These are phyloP conservation scores for Kregervanrija pseudodelftensis DNA, from an alignment of 805 yeast species.

Conservation along the genomic window DNA sequence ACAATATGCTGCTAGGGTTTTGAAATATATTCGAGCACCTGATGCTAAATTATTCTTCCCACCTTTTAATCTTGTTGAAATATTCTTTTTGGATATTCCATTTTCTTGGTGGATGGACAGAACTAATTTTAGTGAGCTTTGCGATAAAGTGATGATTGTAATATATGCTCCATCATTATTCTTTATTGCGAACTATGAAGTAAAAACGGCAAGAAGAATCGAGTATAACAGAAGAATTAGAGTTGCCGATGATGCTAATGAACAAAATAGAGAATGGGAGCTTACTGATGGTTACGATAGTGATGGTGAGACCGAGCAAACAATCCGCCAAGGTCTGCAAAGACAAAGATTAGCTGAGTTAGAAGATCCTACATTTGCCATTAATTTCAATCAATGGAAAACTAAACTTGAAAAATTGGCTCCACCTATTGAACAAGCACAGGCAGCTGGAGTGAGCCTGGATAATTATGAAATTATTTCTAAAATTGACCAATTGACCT, in stretches of 20 bases:
- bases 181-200: slow-evolving; percentile 57
- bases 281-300: slow-evolving; percentile 62
- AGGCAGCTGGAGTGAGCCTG: slow-evolving; percentile 52
- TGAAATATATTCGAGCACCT: slow-evolving; percentile 81
- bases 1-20: slow-evolving; percentile 73
- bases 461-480: slow-evolving; percentile 49
- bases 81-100: slow-evolving; percentile 41
- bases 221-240: slow-evolving; percentile 60
- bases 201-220: slow-evolving; percentile 60
- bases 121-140: slow-evolving; percentile 31
- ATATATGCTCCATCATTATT: slow-evolving; percentile 63
- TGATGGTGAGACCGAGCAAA: slow-evolving; percentile 19
- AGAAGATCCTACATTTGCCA: slow-evolving; percentile 62
- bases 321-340: slow-evolving; percentile 33
- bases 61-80: slow-evolving; percentile 72
- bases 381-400: slow-evolving; percentile 43
- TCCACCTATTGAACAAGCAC: slow-evolving; percentile 56
- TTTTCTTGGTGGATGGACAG: slow-evolving; percentile 30
- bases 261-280: slow-evolving; percentile 74
- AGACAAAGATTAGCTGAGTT: slow-evolving; percentile 57
- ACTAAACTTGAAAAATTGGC: slow-evolving; percentile 39
- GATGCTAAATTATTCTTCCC: slow-evolving; percentile 82
- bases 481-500: slow-evolving; percentile 41
- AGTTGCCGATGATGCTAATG: slow-evolving; percentile 73
- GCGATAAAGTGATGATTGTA: slow-evolving; percentile 51